phyloP scores from a whole-genome alignment of 1,284 basidiomycete species.

The Papiliotrema laurentii region DNA sequence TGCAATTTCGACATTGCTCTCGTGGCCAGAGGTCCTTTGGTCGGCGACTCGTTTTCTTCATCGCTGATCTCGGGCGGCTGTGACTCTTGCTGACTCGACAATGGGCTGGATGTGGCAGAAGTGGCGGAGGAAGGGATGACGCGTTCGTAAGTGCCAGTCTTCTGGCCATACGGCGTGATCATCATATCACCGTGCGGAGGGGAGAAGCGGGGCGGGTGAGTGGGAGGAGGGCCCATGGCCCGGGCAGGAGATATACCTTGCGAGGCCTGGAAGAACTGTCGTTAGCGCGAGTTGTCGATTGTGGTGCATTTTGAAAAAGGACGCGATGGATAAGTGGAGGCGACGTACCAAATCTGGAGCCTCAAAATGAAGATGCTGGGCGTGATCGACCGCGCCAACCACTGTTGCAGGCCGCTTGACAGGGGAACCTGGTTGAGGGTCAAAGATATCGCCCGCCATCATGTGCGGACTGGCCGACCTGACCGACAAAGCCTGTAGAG shows the following conservation, averaged over 20 bases:
- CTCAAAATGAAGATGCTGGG: not conserved
- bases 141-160: constrained; percentile 8
- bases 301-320: not conserved
- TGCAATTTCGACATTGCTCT: constrained; percentile 21
- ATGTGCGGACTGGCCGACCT: constrained; percentile 31
- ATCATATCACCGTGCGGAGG: constrained; percentile 19
- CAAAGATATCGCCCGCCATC: constrained; percentile 35
- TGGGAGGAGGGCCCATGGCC: constrained; percentile 41
- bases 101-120: constrained; percentile 11
- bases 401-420: constrained; percentile 13
- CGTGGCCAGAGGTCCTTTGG: constrained; percentile 20
- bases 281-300: not conserved
- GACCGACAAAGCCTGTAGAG: constrained; percentile 13
- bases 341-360: not conserved
- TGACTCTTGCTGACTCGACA: constrained; percentile 1
- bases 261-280: constrained; percentile 1
- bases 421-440: constrained; percentile 18
- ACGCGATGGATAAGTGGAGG: not conserved
- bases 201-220: constrained; percentile 26
- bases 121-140: constrained; percentile 23
- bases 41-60: constrained; percentile 41
- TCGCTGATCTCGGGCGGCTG: constrained; percentile 20
- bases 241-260: constrained; percentile 43
- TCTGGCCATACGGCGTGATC: constrained; percentile 28
- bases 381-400: constrained; percentile 1